These are phyloP conservation scores for Rhytidhysteron rufulum DNA, from an alignment of 2,329 filamentous ascomycete species.

Conservation along the genomic window DNA sequence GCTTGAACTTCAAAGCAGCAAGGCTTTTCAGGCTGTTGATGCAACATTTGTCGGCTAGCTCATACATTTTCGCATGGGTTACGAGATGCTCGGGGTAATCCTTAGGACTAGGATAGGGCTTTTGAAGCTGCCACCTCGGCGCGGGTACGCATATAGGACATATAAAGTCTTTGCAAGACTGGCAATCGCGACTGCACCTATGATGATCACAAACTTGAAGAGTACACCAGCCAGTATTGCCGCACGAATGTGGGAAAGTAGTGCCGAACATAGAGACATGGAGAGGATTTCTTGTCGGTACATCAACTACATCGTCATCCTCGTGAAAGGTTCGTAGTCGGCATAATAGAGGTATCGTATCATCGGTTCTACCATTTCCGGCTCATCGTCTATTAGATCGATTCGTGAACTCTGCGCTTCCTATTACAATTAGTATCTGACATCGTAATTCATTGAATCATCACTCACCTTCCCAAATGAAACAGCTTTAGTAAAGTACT, in stretches of 20 bases:
- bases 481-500: conserved; percentile 1
- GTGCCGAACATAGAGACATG: too few relatives aligned
- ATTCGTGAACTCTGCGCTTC: too few relatives aligned
- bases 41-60: conserved; percentile 14
- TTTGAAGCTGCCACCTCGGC: too few relatives aligned
- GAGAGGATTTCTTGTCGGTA: too few relatives aligned
- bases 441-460: background rate
- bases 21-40: conserved; percentile 9
- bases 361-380: background rate
- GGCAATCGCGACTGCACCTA: too few relatives aligned
- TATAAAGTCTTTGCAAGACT: background rate
- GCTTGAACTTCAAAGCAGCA: conserved; percentile 12
- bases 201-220: too few relatives aligned
- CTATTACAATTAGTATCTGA: too few relatives aligned
- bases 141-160: background rate
- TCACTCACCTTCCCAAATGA: conserved; percentile 1
- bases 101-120: background rate
- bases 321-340: background rate
- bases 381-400: background rate
- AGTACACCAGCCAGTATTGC: too few relatives aligned
- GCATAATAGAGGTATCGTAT: background rate
- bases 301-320: too few relatives aligned
- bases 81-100: conserved; percentile 4
- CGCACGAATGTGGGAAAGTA: too few relatives aligned
- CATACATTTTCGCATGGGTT: conserved; percentile 16